Conservation (phyloP, 2,329 filamentous ascomycete genomes). For the Fusarium denticulatum region DNA sequence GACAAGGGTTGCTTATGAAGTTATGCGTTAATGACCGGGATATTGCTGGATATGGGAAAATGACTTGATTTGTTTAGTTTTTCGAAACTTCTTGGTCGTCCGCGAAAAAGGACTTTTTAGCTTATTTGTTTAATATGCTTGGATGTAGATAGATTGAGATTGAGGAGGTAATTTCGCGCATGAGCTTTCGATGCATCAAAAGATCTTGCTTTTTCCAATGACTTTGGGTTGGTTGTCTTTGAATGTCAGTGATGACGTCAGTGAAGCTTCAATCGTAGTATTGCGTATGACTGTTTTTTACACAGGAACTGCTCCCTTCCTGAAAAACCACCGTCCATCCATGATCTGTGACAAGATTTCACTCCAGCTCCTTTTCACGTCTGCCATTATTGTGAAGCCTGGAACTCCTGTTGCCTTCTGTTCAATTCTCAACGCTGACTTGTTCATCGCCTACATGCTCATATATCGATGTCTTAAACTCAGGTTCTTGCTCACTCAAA, state of each 20-base stretch:
- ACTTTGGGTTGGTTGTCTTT: too few relatives aligned
- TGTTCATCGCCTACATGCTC: background rate
- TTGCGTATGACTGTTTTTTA: background rate
- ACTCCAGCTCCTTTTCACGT: background rate
- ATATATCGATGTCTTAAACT: background rate
- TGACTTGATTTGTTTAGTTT: background rate
- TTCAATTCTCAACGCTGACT: background rate
- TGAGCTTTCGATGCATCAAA: background rate
- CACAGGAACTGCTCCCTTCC: background rate
- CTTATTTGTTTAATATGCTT: slow-evolving; percentile 26
- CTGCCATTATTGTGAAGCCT: background rate
- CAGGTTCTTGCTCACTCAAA: background rate
- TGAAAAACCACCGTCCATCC: accelerated
- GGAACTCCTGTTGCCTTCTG: background rate
- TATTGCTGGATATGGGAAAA: slow-evolving; percentile 5
- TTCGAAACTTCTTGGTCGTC: background rate
- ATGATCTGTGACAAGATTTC: background rate
- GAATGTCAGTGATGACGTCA: background rate
- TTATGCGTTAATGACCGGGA: slow-evolving; percentile 31
- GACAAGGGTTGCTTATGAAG: slow-evolving; percentile 18
- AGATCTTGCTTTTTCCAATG: background rate
- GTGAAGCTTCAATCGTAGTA: background rate
- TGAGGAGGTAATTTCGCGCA: background rate
- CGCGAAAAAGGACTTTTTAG: slow-evolving; percentile 3
- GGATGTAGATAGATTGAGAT: background rate